Conservation (phyloP, 805 yeast genomes). For the Ogataea paraovalis region DNA sequence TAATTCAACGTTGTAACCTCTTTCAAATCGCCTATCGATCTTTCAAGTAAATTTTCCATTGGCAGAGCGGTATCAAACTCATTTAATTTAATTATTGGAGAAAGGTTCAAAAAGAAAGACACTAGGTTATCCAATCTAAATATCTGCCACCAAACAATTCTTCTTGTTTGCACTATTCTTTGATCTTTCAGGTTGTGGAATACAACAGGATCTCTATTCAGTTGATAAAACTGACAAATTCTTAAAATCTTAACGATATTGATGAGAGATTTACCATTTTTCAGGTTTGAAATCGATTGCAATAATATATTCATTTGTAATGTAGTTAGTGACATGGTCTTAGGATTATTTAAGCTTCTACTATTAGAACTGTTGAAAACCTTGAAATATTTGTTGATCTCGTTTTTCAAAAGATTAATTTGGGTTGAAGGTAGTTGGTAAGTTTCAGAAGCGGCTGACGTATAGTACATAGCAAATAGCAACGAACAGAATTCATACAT, state of each 20-base stretch:
- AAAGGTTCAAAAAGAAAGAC: conserved; percentile 21
- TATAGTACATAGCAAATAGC: conserved; percentile 19
- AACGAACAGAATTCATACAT: conserved; percentile 19
- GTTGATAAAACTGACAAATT: conserved; percentile 30
- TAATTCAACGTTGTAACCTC: conserved; percentile 3
- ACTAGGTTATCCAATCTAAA: conserved; percentile 46
- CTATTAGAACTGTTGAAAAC: conserved; percentile 14
- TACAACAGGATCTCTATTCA: conserved; percentile 58
- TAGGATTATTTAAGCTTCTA: conserved; percentile 20
- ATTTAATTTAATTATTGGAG: conserved; percentile 20
- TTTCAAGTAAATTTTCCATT: conserved; percentile 14
- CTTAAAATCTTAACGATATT: conserved; percentile 20
- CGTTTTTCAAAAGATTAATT: conserved; percentile 9
- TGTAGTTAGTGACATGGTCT: conserved; percentile 19
- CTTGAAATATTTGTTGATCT: conserved; percentile 19
- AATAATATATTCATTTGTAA: conserved; percentile 22
- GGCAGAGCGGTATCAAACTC: conserved; percentile 27
- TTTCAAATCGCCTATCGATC: background rate
- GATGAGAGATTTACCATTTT: conserved; percentile 23
- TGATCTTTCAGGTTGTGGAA: conserved; percentile 46
- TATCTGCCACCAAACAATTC: conserved; percentile 67
- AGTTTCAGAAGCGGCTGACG: conserved; percentile 11
- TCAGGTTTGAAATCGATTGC: conserved; percentile 22
- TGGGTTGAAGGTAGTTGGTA: conserved; percentile 10
- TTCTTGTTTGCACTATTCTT: conserved; percentile 46